Base-by-base conservation (phyloP, 208 protist genomes). In the Porcisia hertigi region DNA sequence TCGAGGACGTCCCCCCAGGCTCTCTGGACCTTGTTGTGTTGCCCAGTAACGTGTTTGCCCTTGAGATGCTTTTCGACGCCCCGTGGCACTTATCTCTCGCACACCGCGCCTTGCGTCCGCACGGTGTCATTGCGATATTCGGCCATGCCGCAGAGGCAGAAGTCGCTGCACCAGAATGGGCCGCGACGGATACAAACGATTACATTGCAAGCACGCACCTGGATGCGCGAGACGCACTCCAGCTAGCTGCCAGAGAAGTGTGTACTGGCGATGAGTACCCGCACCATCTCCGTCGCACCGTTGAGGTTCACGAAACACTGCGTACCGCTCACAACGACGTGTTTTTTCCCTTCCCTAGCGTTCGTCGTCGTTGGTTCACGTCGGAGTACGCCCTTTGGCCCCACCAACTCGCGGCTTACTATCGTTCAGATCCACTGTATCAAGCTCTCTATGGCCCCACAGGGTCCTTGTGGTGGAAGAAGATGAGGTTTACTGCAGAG, bases 21-120 rank as follows among this genome's bases (percentile, higher is more conserved):
- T 94, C 90, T 12, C 83, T 94, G 14, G 93, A 97, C 74, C 63
- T 95, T 39, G 75, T 97, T 41, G 82, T 97, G n/a, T 86, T 93
- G 58, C 82, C 88, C 3, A 57, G 64, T 34, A 95, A 97, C 81
- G 87, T 93, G 1, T 95, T 97, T 77, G 85, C 79, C 4, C 77
- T 88, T 3, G 90, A 95, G 71, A 90, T 94, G 90, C 75, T 94
- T 30, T 87, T 88, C 65, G 84, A 95, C 69, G 86, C 87, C 7
- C 90, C 93, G 69, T 94, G 87, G 87, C 88, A 95, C 81, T 79
- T 95, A 69, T 94, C 90, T 18, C 75, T 88, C 20, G 93, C 91
- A 7, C 88, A 95, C 76, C 86, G 87, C 12, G 82, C 77, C 14
- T 77, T 97, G 39, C 81, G 82, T 11, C 85, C 88, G 0, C 89